These are phyloP conservation scores for Colletotrichum ledebouriae DNA, from an alignment of 2,329 filamentous ascomycete genomes.

Conservation along the genomic window DNA sequence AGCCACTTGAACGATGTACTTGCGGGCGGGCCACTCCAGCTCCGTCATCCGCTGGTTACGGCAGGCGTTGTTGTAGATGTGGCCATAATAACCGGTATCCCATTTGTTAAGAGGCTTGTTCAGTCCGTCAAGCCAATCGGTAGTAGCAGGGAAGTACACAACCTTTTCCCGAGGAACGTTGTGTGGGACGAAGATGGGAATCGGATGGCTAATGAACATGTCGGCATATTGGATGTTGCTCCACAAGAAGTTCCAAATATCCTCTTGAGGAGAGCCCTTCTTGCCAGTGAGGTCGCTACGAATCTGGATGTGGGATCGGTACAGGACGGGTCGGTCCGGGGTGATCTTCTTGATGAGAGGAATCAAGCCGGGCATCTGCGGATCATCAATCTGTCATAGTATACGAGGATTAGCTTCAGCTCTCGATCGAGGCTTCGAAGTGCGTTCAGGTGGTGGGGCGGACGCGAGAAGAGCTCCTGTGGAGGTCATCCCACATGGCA, in stretches of 20 bases:
- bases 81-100: slow-evolving; percentile 80
- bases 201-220: slow-evolving; percentile 86
- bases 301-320: slow-evolving; percentile 87
- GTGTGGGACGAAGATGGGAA: slow-evolving; percentile 79
- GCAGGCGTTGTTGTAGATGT: slow-evolving; percentile 77
- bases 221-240: slow-evolving; percentile 77
- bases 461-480: slow-evolving; percentile 28
- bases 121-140: slow-evolving; percentile 86
- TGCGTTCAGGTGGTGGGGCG: slow-evolving; percentile 4
- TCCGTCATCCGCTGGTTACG: slow-evolving; percentile 71
- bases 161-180: slow-evolving; percentile 76
- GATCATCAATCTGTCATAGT: slow-evolving; percentile 75
- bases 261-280: slow-evolving; percentile 74
- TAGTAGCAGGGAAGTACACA: slow-evolving; percentile 83
- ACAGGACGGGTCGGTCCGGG: slow-evolving; percentile 81
- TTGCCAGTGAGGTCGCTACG: slow-evolving; percentile 78
- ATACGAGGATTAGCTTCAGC: slow-evolving; percentile 1
- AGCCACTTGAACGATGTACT: slow-evolving; percentile 85
- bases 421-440: not conserved
- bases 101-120: slow-evolving; percentile 81
- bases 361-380: slow-evolving; percentile 86
- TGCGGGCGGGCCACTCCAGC: slow-evolving; percentile 69
- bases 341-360: slow-evolving; percentile 79
- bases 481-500: slow-evolving; percentile 33
- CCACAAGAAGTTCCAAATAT: slow-evolving; percentile 84